Evolutionary conservation across 805 yeast species (phyloP).

Genomic region (Vanderwaltozyma yarrowii): DNA sequence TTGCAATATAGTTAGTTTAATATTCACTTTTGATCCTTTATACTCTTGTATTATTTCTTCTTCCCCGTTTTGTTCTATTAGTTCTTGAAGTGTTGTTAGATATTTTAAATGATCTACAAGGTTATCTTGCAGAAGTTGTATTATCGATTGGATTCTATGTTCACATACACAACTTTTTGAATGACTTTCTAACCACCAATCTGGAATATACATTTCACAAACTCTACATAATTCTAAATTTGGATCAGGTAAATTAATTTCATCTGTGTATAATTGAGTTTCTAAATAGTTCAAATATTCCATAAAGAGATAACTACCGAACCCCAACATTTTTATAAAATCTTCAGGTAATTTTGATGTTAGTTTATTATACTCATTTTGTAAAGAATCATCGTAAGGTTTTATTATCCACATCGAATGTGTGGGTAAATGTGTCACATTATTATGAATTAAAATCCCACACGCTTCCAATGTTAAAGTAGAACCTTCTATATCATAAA

Average conservation of each 20-base stretch:
- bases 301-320: conserved; percentile 78
- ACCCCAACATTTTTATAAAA: conserved; percentile 70
- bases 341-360: conserved; percentile 42
- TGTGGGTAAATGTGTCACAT: conserved; percentile 45
- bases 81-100: not conserved
- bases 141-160: conserved; percentile 69
- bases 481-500: conserved; percentile 34
- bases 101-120: conserved; percentile 48
- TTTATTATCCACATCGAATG: conserved; percentile 92
- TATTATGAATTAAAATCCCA: conserved; percentile 72
- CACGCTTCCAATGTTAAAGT: conserved; percentile 81
- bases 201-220: conserved; percentile 84
- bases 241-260: conserved; percentile 64
- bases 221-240: conserved; percentile 77
- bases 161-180: conserved; percentile 80
- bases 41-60: conserved; percentile 32
- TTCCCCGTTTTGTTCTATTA: not conserved
- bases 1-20: not conserved
- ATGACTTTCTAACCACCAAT: conserved; percentile 94
- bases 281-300: conserved; percentile 58
- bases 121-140: conserved; percentile 65
- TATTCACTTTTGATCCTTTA: conserved; percentile 35
- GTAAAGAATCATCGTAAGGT: conserved; percentile 31
- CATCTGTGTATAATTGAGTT: conserved; percentile 54
- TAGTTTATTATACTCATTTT: conserved; percentile 33